Base-by-base conservation (phyloP, 2,329 filamentous ascomycete genomes). In the Talaromyces funiculosus region DNA sequence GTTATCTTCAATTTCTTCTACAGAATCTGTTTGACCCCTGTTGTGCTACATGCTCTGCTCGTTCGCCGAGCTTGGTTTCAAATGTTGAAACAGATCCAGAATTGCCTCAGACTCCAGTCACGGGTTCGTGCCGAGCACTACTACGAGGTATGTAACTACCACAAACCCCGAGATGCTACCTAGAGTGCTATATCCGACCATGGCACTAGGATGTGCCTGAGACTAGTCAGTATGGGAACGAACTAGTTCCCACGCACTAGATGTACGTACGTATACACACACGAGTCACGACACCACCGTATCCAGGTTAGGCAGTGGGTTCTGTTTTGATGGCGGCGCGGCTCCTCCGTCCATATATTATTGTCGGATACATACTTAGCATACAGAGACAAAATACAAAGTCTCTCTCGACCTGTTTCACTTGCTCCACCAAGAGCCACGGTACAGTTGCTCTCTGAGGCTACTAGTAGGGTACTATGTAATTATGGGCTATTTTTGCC, bases 341-440 rank as follows among this genome's bases (percentile, higher is more conserved):
- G 20, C n/a, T 45, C 20, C 42, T 51, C 26, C 45, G 16, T 51
- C 10, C 29, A 53, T 53, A 49, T n/a, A n/a, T n/a, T 49, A 31
- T 35, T 37, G 33, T 40, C 51, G 51, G 22, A 45, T 45, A n/a
- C n/a, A 24, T 43, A 43, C 18, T 14, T 9, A 42, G 3, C 9
- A 45, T 14, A 45, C 16, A 35, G 16, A 38, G 12, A 51, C n/a
- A 51, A 9, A 24, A 8, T 16, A 14, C 12, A 22, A 42, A 56
- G 14, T 43, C 3, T 31, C n/a, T 14, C 20, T 37, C 24, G 53
- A 29, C 12, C 42, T 45, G 54, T 57, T 57, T 57, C 40, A 47
- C 26, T 33, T 47, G 54, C 40, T 57, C 54, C 54, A 57, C 54
- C 24, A 12, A 26, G 55, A 49, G 29, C 55, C 55, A 49, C 42